phyloP scores from a whole-genome alignment of 176 grass and related monocot genomes.

The Oryza glumipatula region DNA sequence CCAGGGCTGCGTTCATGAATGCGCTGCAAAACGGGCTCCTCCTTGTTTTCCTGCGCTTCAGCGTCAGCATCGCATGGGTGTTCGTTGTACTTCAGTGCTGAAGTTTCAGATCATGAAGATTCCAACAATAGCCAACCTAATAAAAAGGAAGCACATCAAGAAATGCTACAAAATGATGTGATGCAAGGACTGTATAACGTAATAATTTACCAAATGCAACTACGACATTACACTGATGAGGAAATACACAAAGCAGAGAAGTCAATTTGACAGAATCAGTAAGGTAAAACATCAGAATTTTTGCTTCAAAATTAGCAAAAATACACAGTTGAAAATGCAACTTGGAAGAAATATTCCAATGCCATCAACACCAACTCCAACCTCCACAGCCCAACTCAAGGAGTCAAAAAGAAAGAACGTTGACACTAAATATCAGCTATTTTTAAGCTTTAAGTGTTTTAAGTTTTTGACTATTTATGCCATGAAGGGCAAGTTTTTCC shows the following conservation, averaged over 20 bases:
- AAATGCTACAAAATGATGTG: conserved; percentile 18
- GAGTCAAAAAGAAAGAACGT: not conserved
- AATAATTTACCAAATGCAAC: conserved; percentile 16
- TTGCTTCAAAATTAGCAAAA: not conserved
- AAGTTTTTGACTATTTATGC: not conserved
- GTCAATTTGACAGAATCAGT: not conserved
- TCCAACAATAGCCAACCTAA: conserved; percentile 30
- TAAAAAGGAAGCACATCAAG: conserved; percentile 12
- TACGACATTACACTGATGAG: not conserved
- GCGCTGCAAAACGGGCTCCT: not conserved
- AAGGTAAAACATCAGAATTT: not conserved
- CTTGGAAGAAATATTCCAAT: not conserved
- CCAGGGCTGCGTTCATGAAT: not conserved
- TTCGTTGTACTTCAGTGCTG: not conserved
- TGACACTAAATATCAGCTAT: not conserved
- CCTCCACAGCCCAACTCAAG: not conserved
- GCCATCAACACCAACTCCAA: not conserved
- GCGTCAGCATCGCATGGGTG: not conserved
- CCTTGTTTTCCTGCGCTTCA: not conserved
- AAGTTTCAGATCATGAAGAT: not conserved
- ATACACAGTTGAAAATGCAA: conserved; percentile 10
- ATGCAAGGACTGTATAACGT: not conserved
- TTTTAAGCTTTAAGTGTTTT: not conserved
- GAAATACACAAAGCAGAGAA: not conserved
- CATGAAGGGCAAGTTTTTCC: not conserved